A percentile compares a stretch with the other conserved stretches of the same genome.
Conservation (phyloP, 2,329 filamentous ascomycete genomes). For the Lecanicillium sp. region DNA sequence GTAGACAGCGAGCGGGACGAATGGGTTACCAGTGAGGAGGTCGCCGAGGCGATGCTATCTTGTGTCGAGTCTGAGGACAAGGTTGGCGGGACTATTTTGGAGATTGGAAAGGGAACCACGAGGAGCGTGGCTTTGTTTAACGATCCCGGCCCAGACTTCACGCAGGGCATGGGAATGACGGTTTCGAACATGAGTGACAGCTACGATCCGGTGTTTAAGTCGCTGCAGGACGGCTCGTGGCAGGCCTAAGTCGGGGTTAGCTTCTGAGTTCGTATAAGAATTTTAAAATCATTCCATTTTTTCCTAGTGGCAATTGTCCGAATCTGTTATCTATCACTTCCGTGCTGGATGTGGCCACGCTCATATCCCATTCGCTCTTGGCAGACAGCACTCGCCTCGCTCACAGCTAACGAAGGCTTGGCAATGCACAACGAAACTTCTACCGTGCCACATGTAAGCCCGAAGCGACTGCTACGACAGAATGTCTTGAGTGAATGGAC, state of each 20-base stretch:
- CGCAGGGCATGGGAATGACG: conserved; percentile 21
- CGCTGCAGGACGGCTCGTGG: background rate
- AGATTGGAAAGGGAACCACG: conserved; percentile 29
- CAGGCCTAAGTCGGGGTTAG: background rate
- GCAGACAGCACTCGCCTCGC: too few species aligned
- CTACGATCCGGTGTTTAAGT: background rate
- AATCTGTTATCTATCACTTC: too few species aligned
- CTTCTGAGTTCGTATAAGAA: too few species aligned
- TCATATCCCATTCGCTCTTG: too few species aligned
- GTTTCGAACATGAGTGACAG: conserved; percentile 21
- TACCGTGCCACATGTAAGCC: too few species aligned
- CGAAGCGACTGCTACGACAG: too few species aligned
- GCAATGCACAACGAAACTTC: too few species aligned
- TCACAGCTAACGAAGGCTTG: too few species aligned
- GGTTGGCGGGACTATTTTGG: conserved; percentile 36
- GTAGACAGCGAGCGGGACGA: conserved; percentile 29
- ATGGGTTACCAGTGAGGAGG: conserved; percentile 37
- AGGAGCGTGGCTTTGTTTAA: conserved; percentile 30
- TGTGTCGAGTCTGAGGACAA: conserved; percentile 29
- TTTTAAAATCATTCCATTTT: too few species aligned
- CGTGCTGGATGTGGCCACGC: too few species aligned
- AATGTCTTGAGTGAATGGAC: too few species aligned
- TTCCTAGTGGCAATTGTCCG: too few species aligned
- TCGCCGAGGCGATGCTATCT: conserved; percentile 38
- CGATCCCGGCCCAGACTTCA: conserved; percentile 33